These are phyloP conservation scores for Apiospora malaysiana DNA, from an alignment of 2,329 filamentous ascomycete species.

Conservation along the genomic window DNA sequence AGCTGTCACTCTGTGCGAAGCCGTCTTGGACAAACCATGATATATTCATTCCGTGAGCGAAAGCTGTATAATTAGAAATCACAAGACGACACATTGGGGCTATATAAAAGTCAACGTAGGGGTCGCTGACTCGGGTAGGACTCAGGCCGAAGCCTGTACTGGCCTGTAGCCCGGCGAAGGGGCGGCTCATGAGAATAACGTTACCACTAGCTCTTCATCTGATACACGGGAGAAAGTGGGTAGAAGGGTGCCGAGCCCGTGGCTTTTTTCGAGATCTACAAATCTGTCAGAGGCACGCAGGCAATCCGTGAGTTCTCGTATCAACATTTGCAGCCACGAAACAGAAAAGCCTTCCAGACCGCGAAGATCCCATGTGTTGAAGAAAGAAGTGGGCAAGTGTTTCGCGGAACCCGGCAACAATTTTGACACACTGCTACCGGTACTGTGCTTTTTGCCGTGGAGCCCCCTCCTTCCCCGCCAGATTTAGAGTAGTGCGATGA, in stretches of 20 bases:
- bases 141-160: neutral
- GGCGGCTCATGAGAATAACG: neutral
- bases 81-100: neutral
- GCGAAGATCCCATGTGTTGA: neutral
- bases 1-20: neutral
- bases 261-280: neutral
- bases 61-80: neutral
- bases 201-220: neutral
- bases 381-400: constrained; percentile 12
- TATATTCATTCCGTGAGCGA: neutral
- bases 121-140: constrained; percentile 6
- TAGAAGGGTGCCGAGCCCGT: neutral
- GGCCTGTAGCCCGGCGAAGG: neutral
- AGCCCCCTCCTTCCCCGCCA: constrained; percentile 7
- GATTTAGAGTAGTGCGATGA: constrained; percentile 7
- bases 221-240: constrained; percentile 18
- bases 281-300: constrained; percentile 11
- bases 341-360: constrained; percentile 2
- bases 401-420: constrained; percentile 16
- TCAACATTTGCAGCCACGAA: constrained; percentile 1
- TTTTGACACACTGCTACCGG: neutral
- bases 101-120: neutral
- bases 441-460: neutral
- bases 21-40: neutral
- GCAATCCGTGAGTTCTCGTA: neutral